These are phyloP conservation scores for Coelastrella sp. DNA, from an alignment of 139 green algal genomes.

Conservation along the genomic window DNA sequence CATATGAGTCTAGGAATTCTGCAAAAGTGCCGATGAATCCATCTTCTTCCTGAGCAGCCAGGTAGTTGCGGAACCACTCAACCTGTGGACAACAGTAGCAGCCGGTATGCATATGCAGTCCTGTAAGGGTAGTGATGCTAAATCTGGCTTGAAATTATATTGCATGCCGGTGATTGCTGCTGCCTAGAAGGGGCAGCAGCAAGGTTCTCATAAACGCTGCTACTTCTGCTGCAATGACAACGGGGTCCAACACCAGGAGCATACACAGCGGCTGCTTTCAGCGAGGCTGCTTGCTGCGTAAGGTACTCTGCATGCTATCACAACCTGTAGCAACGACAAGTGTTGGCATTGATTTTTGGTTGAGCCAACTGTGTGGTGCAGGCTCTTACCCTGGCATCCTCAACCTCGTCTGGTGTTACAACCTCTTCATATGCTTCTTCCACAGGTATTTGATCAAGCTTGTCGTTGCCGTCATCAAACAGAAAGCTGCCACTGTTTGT, in stretches of 20 bases:
- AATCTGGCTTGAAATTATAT: no score
- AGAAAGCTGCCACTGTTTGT: slow-evolving; percentile 33
- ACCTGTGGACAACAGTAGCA: slow-evolving; percentile 31
- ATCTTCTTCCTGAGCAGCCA: slow-evolving; percentile 60
- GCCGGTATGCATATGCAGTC: no score
- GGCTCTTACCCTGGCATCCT: background rate
- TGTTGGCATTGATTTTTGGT: no score
- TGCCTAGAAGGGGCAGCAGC: background rate
- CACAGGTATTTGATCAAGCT: background rate
- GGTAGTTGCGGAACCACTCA: slow-evolving; percentile 59
- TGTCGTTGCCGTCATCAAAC: slow-evolving; percentile 21
- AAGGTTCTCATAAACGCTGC: background rate
- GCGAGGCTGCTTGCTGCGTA: no score
- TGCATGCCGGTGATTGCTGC: background rate
- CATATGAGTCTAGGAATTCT: slow-evolving; percentile 57
- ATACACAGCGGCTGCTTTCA: background rate
- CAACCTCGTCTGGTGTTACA: background rate
- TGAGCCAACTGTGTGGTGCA: background rate
- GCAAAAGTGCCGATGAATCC: slow-evolving; percentile 64
- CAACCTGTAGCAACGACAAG: no score
- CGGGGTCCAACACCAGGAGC: background rate
- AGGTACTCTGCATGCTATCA: no score
- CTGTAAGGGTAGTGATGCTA: no score
- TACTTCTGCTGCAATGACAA: background rate
- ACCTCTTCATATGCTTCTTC: background rate